Percentiles rank a stretch among this genome's conserved stretches.
Conservation (phyloP, 345 rosid species). For the Lepidium aucheri region DNA sequence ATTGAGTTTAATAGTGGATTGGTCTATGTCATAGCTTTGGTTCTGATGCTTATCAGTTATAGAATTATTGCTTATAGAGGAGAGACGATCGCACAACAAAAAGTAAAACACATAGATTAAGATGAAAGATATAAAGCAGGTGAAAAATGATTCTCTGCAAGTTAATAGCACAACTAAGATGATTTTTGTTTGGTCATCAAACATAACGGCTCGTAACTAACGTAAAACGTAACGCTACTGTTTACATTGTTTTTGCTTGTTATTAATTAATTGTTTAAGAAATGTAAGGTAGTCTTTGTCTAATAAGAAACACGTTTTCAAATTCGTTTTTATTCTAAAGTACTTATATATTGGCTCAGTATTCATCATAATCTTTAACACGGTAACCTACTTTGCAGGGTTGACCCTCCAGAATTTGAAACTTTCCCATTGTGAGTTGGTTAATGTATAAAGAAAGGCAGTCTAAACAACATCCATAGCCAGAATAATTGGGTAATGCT, state of each 20-base stretch:
- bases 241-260: not conserved
- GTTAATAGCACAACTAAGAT: not conserved
- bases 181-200: not conserved
- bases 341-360: no score
- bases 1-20: constrained; percentile 21
- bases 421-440: no score
- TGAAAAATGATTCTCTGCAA: not conserved
- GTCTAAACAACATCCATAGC: no score
- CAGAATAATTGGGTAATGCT: no score
- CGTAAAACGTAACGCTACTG: not conserved
- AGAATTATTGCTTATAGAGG: constrained; percentile 57
- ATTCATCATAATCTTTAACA: no score
- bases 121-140: no score
- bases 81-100: no score
- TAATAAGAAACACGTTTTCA: not conserved
- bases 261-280: not conserved
- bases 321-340: no score
- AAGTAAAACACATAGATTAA: no score
- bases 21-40: constrained; percentile 50
- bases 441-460: no score
- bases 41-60: constrained; percentile 68
- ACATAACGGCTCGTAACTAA: constrained; percentile 6
- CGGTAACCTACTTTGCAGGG: no score
- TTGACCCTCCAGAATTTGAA: no score
- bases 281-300: not conserved